These are phyloP conservation scores for Conticribra weissflogii DNA, from an alignment of 108 stramenopile species.

Conservation along the genomic window DNA sequence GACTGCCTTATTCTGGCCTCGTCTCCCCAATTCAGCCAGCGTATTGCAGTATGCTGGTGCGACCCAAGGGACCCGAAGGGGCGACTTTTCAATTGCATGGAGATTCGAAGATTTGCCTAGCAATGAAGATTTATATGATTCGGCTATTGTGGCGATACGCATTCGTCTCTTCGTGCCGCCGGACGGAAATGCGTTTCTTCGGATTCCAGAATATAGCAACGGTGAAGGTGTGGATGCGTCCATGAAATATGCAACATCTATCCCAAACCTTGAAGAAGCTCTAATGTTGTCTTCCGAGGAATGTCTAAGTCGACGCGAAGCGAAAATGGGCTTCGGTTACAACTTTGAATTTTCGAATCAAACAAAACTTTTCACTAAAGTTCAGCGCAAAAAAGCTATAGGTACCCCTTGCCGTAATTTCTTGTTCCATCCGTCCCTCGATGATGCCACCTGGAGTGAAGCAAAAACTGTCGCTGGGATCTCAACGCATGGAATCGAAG, in stretches of 20 bases:
- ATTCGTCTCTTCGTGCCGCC: slow-evolving; percentile 48
- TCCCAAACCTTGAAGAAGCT: slow-evolving; percentile 33
- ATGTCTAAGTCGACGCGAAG: slow-evolving; percentile 27
- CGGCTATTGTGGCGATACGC: slow-evolving; percentile 20
- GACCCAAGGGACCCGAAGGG: slow-evolving; percentile 46
- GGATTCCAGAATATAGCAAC: slow-evolving; percentile 45
- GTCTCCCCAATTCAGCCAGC: slow-evolving; percentile 44
- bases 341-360: slow-evolving; percentile 38
- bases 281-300: slow-evolving; percentile 23
- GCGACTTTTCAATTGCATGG: slow-evolving; percentile 51
- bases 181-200: slow-evolving; percentile 40
- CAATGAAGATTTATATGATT: slow-evolving; percentile 18
- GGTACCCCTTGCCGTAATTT: slow-evolving; percentile 46
- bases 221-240: slow-evolving; percentile 37
- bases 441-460: slow-evolving; percentile 26
- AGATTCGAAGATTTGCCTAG: slow-evolving; percentile 26
- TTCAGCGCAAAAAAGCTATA: slow-evolving; percentile 47
- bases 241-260: slow-evolving; percentile 27
- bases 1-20: slow-evolving; percentile 45
- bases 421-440: slow-evolving; percentile 36
- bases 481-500: slow-evolving; percentile 29
- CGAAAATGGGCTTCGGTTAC: slow-evolving; percentile 43
- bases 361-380: slow-evolving; percentile 21
- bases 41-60: slow-evolving; percentile 35
- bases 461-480: slow-evolving; percentile 14